Conservation (phyloP, 1,284 basidiomycete genomes). For the Sanghuangporus sanghuang region DNA sequence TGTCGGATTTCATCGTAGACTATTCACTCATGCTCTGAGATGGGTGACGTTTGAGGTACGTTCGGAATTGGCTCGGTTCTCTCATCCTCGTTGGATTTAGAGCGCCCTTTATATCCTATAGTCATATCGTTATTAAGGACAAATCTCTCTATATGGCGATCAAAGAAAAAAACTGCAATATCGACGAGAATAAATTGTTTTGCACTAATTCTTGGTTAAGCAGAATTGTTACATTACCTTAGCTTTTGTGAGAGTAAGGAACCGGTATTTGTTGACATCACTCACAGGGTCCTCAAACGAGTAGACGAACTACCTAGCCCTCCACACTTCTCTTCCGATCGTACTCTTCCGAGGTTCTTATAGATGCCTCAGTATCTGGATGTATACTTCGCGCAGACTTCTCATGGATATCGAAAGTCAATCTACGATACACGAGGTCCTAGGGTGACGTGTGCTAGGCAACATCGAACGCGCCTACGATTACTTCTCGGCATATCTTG, state of each 20-base stretch:
- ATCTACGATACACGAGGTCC: neutral
- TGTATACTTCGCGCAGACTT: neutral
- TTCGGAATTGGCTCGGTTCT: neutral
- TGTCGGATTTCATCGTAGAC: neutral
- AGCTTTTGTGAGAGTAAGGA: neutral
- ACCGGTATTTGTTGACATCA: neutral
- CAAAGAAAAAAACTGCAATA: no score
- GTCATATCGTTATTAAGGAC: no score
- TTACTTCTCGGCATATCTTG: neutral
- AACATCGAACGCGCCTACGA: neutral
- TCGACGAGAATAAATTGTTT: no score
- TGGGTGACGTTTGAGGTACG: neutral
- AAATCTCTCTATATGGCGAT: no score
- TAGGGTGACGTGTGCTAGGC: neutral
- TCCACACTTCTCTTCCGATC: neutral
- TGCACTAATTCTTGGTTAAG: no score
- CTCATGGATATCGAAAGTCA: neutral
- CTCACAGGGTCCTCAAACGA: neutral
- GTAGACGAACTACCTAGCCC: neutral
- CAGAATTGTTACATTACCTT: no score
- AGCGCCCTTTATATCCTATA: no score
- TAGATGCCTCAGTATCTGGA: neutral
- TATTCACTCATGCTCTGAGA: neutral
- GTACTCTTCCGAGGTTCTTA: neutral
- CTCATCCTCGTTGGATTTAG: no score